Conservation (phyloP, 345 rosid species). For the Microthlaspi erraticum region DNA sequence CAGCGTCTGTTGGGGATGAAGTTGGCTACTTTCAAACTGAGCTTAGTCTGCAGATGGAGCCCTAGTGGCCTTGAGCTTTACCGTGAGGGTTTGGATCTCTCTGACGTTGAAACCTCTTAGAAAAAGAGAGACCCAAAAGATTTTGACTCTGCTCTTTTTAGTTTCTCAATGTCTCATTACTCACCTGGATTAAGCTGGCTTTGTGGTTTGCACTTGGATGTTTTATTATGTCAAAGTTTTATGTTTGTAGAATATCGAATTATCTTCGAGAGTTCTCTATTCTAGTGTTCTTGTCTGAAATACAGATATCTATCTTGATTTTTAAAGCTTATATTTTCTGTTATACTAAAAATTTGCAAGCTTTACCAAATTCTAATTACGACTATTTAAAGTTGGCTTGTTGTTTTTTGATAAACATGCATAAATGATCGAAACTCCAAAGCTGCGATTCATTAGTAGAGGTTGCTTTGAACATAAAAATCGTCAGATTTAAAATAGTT, state of each 20-base stretch:
- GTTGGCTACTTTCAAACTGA: conserved; percentile 89
- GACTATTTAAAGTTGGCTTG: not conserved
- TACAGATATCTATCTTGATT: not conserved
- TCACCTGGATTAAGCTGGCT: conserved; percentile 9
- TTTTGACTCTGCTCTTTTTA: conserved; percentile 18
- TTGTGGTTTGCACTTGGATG: conserved; percentile 25
- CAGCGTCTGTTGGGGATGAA: conserved; percentile 91
- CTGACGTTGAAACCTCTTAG: conserved; percentile 82
- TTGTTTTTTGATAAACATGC: too few relatives aligned
- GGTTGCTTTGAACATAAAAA: too few relatives aligned
- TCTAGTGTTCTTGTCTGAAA: not conserved
- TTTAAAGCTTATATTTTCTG: not conserved
- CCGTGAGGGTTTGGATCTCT: conserved; percentile 69
- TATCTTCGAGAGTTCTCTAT: not conserved
- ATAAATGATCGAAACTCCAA: too few relatives aligned
- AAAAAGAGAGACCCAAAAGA: conserved; percentile 38
- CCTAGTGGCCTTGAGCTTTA: conserved; percentile 77
- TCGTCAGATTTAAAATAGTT: too few relatives aligned
- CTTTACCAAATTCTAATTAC: not conserved
- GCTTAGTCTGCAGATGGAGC: conserved; percentile 82
- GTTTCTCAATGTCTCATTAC: conserved; percentile 6
- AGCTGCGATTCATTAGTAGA: not conserved
- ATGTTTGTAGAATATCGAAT: conserved; percentile 34
- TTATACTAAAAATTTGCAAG: not conserved
- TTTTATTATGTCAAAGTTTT: conserved; percentile 30